These are phyloP conservation scores for Candida patagonica DNA, from an alignment of 805 yeast genomes.

Conservation along the genomic window DNA sequence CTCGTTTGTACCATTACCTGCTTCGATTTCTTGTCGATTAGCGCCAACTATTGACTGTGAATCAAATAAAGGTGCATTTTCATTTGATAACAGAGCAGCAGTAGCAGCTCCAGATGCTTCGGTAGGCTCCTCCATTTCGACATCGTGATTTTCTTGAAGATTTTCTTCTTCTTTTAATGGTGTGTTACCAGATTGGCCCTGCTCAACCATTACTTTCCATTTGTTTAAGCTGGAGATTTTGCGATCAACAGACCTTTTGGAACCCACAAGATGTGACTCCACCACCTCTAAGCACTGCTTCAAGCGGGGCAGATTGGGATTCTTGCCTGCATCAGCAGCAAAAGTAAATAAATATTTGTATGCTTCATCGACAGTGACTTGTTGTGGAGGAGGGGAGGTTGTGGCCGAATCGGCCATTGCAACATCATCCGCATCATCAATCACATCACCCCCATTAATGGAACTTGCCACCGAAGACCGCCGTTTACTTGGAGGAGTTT, in stretches of 20 bases:
- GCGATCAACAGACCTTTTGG: not conserved
- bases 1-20: conserved; percentile 40
- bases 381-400: conserved; percentile 2
- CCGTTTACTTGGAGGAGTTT: not conserved
- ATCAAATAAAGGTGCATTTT: not conserved
- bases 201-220: not conserved
- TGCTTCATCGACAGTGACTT: not conserved
- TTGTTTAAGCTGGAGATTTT: not conserved
- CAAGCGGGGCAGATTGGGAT: not conserved
- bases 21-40: conserved; percentile 69
- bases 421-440: not conserved
- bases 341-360: not conserved
- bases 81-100: not conserved
- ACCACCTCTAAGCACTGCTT: not conserved
- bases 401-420: not conserved
- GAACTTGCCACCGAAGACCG: not conserved
- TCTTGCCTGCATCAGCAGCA: not conserved
- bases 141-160: conserved; percentile 17
- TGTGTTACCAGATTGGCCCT: not conserved
- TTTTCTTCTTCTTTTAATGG: not conserved
- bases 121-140: conserved; percentile 3
- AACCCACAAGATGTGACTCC: not conserved
- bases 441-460: not conserved
- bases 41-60: not conserved
- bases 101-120: conserved; percentile 6